phyloP scores from a whole-genome alignment of 768 basidiomycete species.

The Hebeloma cylindrosporum region DNA sequence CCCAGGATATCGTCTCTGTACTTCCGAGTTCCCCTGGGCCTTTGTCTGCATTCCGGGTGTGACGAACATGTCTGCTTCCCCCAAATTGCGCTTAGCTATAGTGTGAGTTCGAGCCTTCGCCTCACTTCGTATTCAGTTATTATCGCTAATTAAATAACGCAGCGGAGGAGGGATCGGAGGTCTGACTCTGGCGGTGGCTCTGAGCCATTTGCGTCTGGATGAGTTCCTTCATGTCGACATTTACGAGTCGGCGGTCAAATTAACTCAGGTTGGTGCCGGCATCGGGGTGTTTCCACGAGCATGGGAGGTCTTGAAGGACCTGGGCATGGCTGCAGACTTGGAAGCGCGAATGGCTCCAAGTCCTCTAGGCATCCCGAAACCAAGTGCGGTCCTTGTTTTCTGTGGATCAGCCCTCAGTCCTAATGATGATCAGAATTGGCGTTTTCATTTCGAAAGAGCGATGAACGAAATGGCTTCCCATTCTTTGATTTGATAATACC shows the following conservation, averaged over 20 bases:
- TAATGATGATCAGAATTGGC: neutral
- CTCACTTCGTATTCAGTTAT: too few species aligned
- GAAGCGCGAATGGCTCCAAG: slow-evolving; percentile 6
- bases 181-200: slow-evolving; percentile 24
- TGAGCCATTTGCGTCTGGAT: slow-evolving; percentile 5
- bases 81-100: too few species aligned
- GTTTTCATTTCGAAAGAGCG: slow-evolving; percentile 17
- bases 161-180: slow-evolving; percentile 39
- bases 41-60: too few species aligned
- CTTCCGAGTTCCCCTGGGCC: too few species aligned
- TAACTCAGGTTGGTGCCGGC: slow-evolving; percentile 47
- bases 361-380: neutral
- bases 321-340: slow-evolving; percentile 34
- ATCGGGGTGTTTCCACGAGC: slow-evolving; percentile 43
- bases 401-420: neutral
- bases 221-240: slow-evolving; percentile 38
- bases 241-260: slow-evolving; percentile 42
- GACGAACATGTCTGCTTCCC: too few species aligned
- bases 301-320: slow-evolving; percentile 40
- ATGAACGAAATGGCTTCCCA: slow-evolving; percentile 9
- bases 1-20: too few species aligned
- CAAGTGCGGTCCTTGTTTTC: slow-evolving; percentile 2
- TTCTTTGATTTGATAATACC: slow-evolving; percentile 12
- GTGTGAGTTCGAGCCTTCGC: too few species aligned
- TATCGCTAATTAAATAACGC: neutral